These are phyloP conservation scores for Millerozyma acaciae DNA, from an alignment of 805 yeast genomes.

Conservation along the genomic window DNA sequence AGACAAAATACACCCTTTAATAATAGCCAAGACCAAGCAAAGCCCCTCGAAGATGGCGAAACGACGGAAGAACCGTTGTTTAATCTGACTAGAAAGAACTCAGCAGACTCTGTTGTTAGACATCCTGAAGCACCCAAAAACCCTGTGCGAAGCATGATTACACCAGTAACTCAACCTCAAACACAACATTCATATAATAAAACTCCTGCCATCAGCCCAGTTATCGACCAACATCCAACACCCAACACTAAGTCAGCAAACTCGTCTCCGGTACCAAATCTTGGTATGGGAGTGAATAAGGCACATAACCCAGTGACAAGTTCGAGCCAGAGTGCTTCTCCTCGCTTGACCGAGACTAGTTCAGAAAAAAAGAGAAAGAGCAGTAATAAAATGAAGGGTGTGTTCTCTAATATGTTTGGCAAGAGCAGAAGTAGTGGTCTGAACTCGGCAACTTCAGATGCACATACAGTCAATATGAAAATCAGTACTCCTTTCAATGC, in stretches of 20 bases:
- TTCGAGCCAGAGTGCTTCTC: constrained; percentile 13
- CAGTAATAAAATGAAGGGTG: constrained; percentile 55
- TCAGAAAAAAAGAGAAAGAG: constrained; percentile 29
- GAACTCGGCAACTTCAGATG: constrained; percentile 9
- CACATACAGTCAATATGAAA: constrained; percentile 37
- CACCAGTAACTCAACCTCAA: constrained; percentile 14
- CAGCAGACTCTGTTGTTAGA: constrained; percentile 21
- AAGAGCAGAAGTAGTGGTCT: constrained; percentile 18
- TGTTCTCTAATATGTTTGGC: constrained; percentile 50
- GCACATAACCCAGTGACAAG: constrained; percentile 7
- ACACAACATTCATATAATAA: constrained; percentile 5
- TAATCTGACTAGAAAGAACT: constrained; percentile 13
- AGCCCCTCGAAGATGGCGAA: not conserved
- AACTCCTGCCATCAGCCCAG: constrained; percentile 10
- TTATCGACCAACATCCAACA: constrained; percentile 3
- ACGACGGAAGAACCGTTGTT: no score
- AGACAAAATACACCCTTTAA: constrained; percentile 1
- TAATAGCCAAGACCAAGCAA: not conserved
- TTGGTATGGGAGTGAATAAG: constrained; percentile 15
- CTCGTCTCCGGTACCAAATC: constrained; percentile 24
- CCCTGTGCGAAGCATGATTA: not conserved
- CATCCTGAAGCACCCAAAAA: constrained; percentile 11
- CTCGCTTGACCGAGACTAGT: constrained; percentile 9
- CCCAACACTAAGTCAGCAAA: constrained; percentile 9
- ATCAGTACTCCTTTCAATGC: constrained; percentile 93